Base-by-base conservation (phyloP, 345 rosid genomes). In the Ceriops decandra region DNA sequence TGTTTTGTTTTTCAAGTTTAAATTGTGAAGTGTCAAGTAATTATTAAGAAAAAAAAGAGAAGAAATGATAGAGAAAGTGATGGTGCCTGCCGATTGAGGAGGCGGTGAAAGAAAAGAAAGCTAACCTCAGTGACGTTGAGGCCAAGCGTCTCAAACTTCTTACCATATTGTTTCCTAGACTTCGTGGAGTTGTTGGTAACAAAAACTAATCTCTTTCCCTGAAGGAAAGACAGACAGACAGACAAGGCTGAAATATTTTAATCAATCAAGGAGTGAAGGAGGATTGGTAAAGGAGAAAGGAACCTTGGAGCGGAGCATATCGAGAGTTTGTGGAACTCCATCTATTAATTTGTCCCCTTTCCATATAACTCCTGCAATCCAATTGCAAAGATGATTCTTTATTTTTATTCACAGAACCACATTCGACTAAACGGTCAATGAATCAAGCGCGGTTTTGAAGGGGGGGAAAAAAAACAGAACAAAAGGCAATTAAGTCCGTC, bases 181-280 rank as follows among this genome's bases (percentile, higher is more conserved):
- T 93, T 93, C 27, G 99, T 91, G 0, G 99, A 93, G 78, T 93
- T 93, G 80, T 93, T 93, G 33, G 99, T 93, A 10, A 93, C 97
- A 76, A 93, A 93, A 72, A 93, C 97, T 70, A 93, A 74, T 38
- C 96, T 89, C 81, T 93, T 93, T 7, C 95, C 99, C 98, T 90
- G 77, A 19, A 64, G 35, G 58, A n/a, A 42, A 22, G 68, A 27
- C 32, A 30, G 11, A 33, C 71, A 49, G 17, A 52, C 9, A 33
- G 21, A 24, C 20, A 33, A 6, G 20, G 57, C 3, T 24, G 6
- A 36, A 27, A 5, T 13, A 42, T 42, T 42, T 42, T 42, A 15
- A 42, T 42, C 49, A 42, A 42, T 42, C 49, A 13, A 42, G 49
- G 49, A 13, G 15, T 42, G 21, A 47, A 57, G 17, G 17, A 13